Conservation (phyloP, 1,284 basidiomycete species). For the Phellinidium pouzarii region DNA sequence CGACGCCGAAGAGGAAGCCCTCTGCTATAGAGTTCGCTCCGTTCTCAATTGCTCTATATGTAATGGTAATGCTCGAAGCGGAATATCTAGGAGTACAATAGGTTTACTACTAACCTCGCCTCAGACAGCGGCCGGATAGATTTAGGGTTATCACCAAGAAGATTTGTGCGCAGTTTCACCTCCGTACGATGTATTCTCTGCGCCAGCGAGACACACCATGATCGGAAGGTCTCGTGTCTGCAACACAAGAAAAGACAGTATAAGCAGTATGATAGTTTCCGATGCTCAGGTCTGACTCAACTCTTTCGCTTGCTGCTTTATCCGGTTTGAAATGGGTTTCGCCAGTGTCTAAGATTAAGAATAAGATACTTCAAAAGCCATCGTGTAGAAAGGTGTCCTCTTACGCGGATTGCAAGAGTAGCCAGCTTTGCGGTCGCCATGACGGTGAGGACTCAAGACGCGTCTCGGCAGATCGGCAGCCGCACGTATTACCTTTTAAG, state of each 20-base stretch:
- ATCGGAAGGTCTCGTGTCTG: slow-evolving; percentile 76
- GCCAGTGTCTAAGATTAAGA: slow-evolving; percentile 61
- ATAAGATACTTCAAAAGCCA: slow-evolving; percentile 8
- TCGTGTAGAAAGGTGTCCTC: slow-evolving; percentile 23
- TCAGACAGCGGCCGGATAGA: slow-evolving; percentile 81
- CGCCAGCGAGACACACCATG: slow-evolving; percentile 70
- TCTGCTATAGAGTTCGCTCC: slow-evolving; percentile 84
- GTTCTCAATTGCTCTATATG: slow-evolving; percentile 77
- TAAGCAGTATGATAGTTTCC: slow-evolving; percentile 22
- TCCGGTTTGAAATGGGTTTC: slow-evolving; percentile 72
- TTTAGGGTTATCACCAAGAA: slow-evolving; percentile 74
- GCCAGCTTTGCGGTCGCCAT: slow-evolving; percentile 69
- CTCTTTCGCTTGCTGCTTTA: slow-evolving; percentile 78
- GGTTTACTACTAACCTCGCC: slow-evolving; percentile 47
- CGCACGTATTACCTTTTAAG: too few species aligned
- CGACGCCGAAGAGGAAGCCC: slow-evolving; percentile 80
- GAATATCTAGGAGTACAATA: neutral
- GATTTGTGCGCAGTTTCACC: slow-evolving; percentile 67
- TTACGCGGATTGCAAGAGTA: slow-evolving; percentile 59
- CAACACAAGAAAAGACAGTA: slow-evolving; percentile 2
- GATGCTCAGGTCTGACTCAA: slow-evolving; percentile 27
- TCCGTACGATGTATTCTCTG: slow-evolving; percentile 80
- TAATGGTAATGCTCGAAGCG: neutral
- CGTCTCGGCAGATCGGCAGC: neutral
- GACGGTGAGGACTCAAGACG: neutral